These are phyloP conservation scores for Kodamaea sp. DNA, from an alignment of 1,139 yeast species.

Conservation along the genomic window DNA sequence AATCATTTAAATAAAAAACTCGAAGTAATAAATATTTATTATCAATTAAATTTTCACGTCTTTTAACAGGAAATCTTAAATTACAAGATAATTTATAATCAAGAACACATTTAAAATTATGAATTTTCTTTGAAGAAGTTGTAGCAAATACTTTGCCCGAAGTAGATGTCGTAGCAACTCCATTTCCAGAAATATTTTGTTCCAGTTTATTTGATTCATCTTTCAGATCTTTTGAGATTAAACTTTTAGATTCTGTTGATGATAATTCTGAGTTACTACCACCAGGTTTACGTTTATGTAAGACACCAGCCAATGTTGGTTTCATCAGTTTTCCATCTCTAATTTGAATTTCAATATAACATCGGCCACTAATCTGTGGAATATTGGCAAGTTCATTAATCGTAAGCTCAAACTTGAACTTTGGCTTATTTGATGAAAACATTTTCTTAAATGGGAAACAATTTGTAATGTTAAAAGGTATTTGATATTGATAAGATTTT, in stretches of 20 bases:
- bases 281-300: slow-evolving; percentile 11
- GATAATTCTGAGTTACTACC: background rate
- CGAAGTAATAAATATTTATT: slow-evolving; percentile 35
- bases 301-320: slow-evolving; percentile 11
- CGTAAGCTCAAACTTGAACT: slow-evolving; percentile 55
- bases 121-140: slow-evolving; percentile 35
- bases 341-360: slow-evolving; percentile 52
- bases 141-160: slow-evolving; percentile 31
- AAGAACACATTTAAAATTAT: slow-evolving; percentile 42
- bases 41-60: slow-evolving; percentile 35
- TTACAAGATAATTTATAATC: slow-evolving; percentile 39
- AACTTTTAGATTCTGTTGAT: slow-evolving; percentile 1
- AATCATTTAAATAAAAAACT: slow-evolving; percentile 33
- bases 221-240: background rate
- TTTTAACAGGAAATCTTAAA: slow-evolving; percentile 35
- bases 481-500: too few relatives aligned
- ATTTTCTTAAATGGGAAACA: background rate
- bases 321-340: slow-evolving; percentile 23
- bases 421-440: slow-evolving; percentile 26
- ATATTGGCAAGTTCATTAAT: slow-evolving; percentile 74
- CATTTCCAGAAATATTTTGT: background rate
- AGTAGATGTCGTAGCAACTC: slow-evolving; percentile 8
- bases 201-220: background rate
- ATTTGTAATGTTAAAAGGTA: too few relatives aligned
- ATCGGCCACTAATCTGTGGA: slow-evolving; percentile 72